Percentiles rank a stretch among this genome's conserved stretches.
Conservation (phyloP, 306 rosid genomes). For the Vigna radiata region DNA sequence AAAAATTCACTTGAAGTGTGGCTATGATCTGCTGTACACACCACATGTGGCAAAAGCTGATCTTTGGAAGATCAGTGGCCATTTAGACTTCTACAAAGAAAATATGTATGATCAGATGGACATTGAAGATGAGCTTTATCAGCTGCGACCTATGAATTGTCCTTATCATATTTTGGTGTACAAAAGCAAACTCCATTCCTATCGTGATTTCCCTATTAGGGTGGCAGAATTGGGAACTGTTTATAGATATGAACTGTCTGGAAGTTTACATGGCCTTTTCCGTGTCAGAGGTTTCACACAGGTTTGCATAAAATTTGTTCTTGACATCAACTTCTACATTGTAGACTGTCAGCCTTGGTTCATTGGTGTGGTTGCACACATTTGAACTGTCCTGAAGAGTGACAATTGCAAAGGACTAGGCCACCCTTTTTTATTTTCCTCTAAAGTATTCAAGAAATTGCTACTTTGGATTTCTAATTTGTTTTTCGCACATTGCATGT, state of each 20-base stretch:
- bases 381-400: neutral
- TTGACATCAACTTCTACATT: neutral
- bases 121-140: conserved; percentile 90
- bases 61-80: conserved; percentile 99
- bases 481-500: conserved; percentile 16
- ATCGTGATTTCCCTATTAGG: conserved; percentile 86
- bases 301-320: conserved; percentile 50
- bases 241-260: conserved; percentile 94
- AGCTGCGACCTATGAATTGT: conserved; percentile 98
- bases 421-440: neutral
- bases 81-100: conserved; percentile 88
- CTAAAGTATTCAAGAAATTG: neutral
- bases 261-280: conserved; percentile 96
- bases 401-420: neutral
- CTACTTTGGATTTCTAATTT: conserved; percentile 28
- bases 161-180: conserved; percentile 92
- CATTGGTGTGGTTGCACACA: conserved; percentile 30
- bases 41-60: conserved; percentile 98
- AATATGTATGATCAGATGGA: conserved; percentile 96
- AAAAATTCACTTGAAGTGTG: conserved; percentile 73
- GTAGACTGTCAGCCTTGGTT: neutral
- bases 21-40: conserved; percentile 88
- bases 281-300: conserved; percentile 98
- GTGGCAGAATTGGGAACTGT: conserved; percentile 97
- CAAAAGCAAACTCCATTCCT: conserved; percentile 91